These are phyloP conservation scores for Claviceps capensis DNA, from an alignment of 2,329 filamentous ascomycete genomes.

Conservation along the genomic window DNA sequence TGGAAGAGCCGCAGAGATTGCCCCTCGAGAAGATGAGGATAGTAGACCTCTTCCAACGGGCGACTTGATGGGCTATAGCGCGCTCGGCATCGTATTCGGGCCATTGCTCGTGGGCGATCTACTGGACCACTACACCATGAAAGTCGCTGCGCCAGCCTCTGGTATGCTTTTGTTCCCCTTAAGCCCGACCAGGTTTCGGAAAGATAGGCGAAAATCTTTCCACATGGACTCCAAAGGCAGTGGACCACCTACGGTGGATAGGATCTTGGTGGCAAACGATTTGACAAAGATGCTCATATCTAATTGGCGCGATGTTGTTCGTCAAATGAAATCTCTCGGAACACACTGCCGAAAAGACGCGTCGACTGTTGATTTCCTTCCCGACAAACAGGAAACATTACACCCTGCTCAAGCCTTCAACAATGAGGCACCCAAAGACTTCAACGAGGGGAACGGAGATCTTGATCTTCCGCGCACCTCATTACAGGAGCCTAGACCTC, in stretches of 20 bases:
- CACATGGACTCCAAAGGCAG: conserved; percentile 3
- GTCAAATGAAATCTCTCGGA: conserved; percentile 39
- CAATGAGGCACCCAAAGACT: background rate
- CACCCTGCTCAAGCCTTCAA: background rate
- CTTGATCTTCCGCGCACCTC: background rate
- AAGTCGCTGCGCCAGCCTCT: conserved; percentile 24
- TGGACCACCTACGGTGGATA: conserved; percentile 31
- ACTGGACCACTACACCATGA: conserved; percentile 36
- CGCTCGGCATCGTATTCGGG: conserved; percentile 51
- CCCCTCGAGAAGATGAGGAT: conserved; percentile 35
- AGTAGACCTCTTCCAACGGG: conserved; percentile 38
- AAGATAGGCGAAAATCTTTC: conserved; percentile 13
- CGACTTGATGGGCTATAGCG: conserved; percentile 50
- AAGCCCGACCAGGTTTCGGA: conserved; percentile 26
- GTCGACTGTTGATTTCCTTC: conserved; percentile 6
- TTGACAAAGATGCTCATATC: conserved; percentile 53
- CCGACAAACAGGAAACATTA: conserved; percentile 1
- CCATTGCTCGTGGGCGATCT: conserved; percentile 48
- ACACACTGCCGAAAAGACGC: conserved; percentile 13
- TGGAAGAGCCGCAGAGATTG: conserved; percentile 41
- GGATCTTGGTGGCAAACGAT: conserved; percentile 41
- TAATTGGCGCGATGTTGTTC: conserved; percentile 50
- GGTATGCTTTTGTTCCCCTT: conserved; percentile 30
- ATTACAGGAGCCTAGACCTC: conserved; percentile 13
- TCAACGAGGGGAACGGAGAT: background rate